Percentiles rank a stretch among this genome's conserved stretches.
Conservation (phyloP, 306 rosid species). For the Malus sylvestris region DNA sequence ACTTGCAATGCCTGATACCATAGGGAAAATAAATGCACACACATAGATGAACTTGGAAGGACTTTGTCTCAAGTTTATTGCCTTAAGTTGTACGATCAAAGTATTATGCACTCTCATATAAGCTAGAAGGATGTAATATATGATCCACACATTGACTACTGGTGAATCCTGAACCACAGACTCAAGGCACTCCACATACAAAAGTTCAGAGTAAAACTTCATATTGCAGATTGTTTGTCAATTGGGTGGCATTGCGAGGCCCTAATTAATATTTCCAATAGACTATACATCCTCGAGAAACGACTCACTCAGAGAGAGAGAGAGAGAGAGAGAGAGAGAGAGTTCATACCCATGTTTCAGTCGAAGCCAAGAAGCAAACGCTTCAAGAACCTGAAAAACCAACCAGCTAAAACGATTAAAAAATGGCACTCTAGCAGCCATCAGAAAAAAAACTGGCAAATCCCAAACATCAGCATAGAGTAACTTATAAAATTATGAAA, state of each 20-base stretch:
- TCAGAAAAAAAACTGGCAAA: neutral
- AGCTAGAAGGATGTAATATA: neutral
- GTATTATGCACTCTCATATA: neutral
- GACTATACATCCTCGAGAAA: neutral
- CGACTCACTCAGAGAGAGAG: neutral
- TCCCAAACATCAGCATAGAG: slow-evolving; percentile 13
- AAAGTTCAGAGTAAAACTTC: neutral
- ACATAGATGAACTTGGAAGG: neutral
- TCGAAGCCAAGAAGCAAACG: slow-evolving; percentile 99
- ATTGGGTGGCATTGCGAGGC: neutral
- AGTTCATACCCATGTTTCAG: slow-evolving; percentile 82
- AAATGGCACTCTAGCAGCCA: slow-evolving; percentile 6
- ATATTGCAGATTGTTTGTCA: neutral
- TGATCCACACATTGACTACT: neutral
- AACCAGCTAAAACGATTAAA: slow-evolving; percentile 21
- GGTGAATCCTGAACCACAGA: neutral
- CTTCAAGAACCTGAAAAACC: slow-evolving; percentile 86
- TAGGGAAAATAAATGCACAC: neutral
- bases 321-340: neutral
- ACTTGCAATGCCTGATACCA: neutral
- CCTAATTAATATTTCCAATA: neutral
- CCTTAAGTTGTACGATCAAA: neutral
- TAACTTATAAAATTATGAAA: neutral
- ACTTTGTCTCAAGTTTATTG: neutral
- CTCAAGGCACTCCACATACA: neutral